Conservation (phyloP, 345 rosid genomes). For the Rhizophora mangle region DNA sequence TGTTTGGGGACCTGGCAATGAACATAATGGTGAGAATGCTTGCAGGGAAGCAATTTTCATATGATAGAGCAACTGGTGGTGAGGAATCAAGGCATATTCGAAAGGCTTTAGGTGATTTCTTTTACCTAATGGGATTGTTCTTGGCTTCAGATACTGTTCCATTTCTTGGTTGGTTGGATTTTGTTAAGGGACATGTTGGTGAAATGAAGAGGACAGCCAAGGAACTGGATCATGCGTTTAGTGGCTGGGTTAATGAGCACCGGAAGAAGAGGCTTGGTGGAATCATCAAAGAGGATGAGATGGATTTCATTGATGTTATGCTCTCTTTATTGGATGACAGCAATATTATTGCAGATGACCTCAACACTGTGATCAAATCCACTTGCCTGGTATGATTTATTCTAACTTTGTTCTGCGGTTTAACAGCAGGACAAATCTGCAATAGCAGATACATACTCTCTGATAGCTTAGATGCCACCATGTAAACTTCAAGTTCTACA, state of each 20-base stretch:
- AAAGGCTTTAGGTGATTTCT: slow-evolving; percentile 24
- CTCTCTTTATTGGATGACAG: slow-evolving; percentile 19
- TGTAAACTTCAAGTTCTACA: too few relatives aligned
- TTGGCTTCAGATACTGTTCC: slow-evolving; percentile 33
- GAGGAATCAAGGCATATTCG: slow-evolving; percentile 19
- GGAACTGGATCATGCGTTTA: slow-evolving; percentile 39
- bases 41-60: slow-evolving; percentile 28
- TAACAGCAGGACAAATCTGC: too few relatives aligned
- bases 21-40: slow-evolving; percentile 29
- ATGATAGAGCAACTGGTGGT: not conserved
- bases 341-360: slow-evolving; percentile 4
- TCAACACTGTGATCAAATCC: slow-evolving; percentile 19
- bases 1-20: slow-evolving; percentile 21
- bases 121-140: slow-evolving; percentile 14
- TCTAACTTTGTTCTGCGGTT: too few relatives aligned
- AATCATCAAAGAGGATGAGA: slow-evolving; percentile 12
- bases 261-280: slow-evolving; percentile 17
- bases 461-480: too few relatives aligned
- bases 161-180: slow-evolving; percentile 36
- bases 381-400: slow-evolving; percentile 22
- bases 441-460: too few relatives aligned
- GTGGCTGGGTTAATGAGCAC: slow-evolving; percentile 42
- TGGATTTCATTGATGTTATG: slow-evolving; percentile 32
- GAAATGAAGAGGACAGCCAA: slow-evolving; percentile 32
- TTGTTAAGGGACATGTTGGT: slow-evolving; percentile 17